Percentiles rank a stretch among this genome's conserved stretches.
Conservation (phyloP, 2,329 filamentous ascomycete species). For the Fusarium buharicum region DNA sequence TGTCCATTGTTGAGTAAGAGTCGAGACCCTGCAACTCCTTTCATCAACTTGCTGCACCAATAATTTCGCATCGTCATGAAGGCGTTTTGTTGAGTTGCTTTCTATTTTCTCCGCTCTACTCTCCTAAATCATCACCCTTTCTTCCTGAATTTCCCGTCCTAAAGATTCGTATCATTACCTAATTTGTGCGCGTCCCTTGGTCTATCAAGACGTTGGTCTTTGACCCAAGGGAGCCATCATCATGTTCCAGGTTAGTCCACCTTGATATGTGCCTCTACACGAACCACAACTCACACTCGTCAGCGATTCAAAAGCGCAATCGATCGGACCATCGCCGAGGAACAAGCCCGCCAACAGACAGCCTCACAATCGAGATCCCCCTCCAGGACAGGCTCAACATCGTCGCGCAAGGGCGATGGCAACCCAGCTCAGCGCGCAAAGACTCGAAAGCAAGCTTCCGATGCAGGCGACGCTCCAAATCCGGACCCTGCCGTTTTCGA, state of each 20-base stretch:
- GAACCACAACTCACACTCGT: slow-evolving; percentile 6
- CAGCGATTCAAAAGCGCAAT: slow-evolving; percentile 86
- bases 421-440: slow-evolving; percentile 48
- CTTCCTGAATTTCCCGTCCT: neutral
- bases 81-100: slow-evolving; percentile 27
- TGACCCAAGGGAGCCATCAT: slow-evolving; percentile 37
- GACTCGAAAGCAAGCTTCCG: slow-evolving; percentile 53
- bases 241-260: slow-evolving; percentile 50
- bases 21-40: slow-evolving; percentile 39
- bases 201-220: slow-evolving; percentile 30
- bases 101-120: neutral
- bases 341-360: slow-evolving; percentile 81
- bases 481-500: slow-evolving; percentile 91
- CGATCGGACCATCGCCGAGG: slow-evolving; percentile 88
- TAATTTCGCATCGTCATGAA: slow-evolving; percentile 26
- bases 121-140: slow-evolving; percentile 11
- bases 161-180: slow-evolving; percentile 3
- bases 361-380: slow-evolving; percentile 57
- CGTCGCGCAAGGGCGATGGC: slow-evolving; percentile 55
- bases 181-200: slow-evolving; percentile 34
- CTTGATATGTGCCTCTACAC: neutral
- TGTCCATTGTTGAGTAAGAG: slow-evolving; percentile 11
- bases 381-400: slow-evolving; percentile 53
- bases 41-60: slow-evolving; percentile 26
- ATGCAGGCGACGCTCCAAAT: slow-evolving; percentile 57